Base-by-base conservation (phyloP, 768 basidiomycete genomes). In the Rhodotorula sphaerocarpa region DNA sequence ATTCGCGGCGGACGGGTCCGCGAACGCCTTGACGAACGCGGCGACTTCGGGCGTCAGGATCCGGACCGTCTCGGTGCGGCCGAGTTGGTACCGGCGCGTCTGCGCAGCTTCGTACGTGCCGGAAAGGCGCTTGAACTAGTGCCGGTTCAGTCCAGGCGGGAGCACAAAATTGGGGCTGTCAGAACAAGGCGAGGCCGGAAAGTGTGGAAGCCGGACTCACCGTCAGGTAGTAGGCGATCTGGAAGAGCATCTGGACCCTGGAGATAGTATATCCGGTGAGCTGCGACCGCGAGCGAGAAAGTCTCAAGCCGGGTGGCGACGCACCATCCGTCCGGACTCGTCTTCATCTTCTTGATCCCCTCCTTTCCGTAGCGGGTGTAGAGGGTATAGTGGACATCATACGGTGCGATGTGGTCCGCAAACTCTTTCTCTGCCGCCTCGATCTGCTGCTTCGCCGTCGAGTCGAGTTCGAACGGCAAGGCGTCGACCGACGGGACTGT, bases 31-130 rank as follows among this genome's bases (percentile, higher is more conserved):
- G 7, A 84, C 86, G 82, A 87, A 97, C 31, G 80, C 84, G 73
- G 84, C 85, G 71, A 82, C 84, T 77, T 95, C 87, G 50, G 79
- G 81, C 66, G 86, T 88, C n/a, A 84, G 84, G 66, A 83, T 83
- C 14, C 92, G 82, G 67, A 96, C 92, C 36, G 95, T 91, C 77
- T 97, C 93, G 16, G 92, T 97, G 48, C 92, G 80, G 1, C 93
- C 93, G 5, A 80, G 81, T 74, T 88, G 83, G 79, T 83, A 97
- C 72, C 87, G 88, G 27, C 93, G 82, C 51, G 91, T 95, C 77
- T 96, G 92, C 9, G 87, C 86, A 63, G 85, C 86, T 78, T 97
- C 92, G 77, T 97, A 96, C 7, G 74, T 73, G 1, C 72, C 71
- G n/a, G 34, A 44, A 1, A 53, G 45, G 21, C 58, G 50, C 11